phyloP scores from a whole-genome alignment of 371 early-diverging fungal genomes.

The Lichtheimia hyalospora region DNA sequence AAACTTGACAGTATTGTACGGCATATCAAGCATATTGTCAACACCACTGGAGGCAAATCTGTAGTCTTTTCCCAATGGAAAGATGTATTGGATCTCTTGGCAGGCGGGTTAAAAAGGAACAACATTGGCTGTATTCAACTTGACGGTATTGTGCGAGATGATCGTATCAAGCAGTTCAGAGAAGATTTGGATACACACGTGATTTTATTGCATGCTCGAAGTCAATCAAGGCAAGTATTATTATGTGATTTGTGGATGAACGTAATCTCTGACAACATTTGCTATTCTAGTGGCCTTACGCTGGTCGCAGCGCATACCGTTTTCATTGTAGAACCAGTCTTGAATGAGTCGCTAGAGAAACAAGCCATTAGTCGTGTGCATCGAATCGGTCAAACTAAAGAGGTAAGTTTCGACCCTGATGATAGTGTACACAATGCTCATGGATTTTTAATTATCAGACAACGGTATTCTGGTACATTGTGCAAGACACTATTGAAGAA shows the following conservation, averaged over 20 bases:
- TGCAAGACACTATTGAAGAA: slow-evolving; percentile 40
- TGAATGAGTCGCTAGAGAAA: slow-evolving; percentile 49
- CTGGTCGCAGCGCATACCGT: slow-evolving; percentile 49
- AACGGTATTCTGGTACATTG: slow-evolving; percentile 26
- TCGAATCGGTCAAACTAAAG: slow-evolving; percentile 94
- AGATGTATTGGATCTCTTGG: slow-evolving; percentile 55
- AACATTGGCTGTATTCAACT: slow-evolving; percentile 47
- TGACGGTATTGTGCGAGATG: slow-evolving; percentile 17
- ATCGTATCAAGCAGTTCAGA: slow-evolving; percentile 34
- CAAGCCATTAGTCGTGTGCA: slow-evolving; percentile 87
- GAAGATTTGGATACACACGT: slow-evolving; percentile 40
- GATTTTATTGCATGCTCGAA: slow-evolving; percentile 52
- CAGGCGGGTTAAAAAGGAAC: slow-evolving; percentile 47
- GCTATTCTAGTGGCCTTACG: slow-evolving; percentile 32
- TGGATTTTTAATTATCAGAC: slow-evolving; percentile 10
- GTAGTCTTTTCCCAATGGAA: slow-evolving; percentile 76
- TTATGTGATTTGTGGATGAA: too few species aligned
- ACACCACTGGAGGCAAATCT: slow-evolving; percentile 50
- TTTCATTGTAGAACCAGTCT: slow-evolving; percentile 55
- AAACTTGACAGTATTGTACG: slow-evolving; percentile 67
- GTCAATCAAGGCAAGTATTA: slow-evolving; percentile 41
- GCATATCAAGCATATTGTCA: slow-evolving; percentile 54
- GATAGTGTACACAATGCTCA: slow-evolving; percentile 30
- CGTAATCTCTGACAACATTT: background rate
- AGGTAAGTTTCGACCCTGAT: slow-evolving; percentile 55